Conservation (phyloP, 2,329 filamentous ascomycete species). For the Boeremia lycopersici region DNA sequence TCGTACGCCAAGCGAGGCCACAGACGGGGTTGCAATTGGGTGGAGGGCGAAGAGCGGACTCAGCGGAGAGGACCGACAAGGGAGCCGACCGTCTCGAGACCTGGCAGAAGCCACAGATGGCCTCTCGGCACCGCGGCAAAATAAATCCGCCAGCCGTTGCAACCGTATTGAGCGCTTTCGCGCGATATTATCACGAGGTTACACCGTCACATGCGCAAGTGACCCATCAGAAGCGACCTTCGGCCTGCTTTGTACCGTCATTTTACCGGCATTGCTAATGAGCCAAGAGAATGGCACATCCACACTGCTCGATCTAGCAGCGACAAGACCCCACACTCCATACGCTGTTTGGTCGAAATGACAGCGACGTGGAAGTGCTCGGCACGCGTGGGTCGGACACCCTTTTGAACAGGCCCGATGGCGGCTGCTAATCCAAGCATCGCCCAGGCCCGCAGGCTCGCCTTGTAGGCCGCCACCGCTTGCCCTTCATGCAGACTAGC, state of each 20-base stretch:
- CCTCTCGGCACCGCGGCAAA: conserved; percentile 16
- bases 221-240: conserved; percentile 20
- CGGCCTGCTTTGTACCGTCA: conserved; percentile 30
- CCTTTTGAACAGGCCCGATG: no score
- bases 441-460: no score
- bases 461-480: no score
- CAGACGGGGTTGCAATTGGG: background rate
- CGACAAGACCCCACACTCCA: conserved; percentile 23
- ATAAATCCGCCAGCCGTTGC: conserved; percentile 33
- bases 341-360: conserved; percentile 24
- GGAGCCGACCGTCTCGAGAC: conserved; percentile 6
- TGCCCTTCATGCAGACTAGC: conserved; percentile 1
- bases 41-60: conserved; percentile 5
- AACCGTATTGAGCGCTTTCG: conserved; percentile 20
- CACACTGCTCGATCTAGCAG: conserved; percentile 28
- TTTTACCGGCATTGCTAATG: conserved; percentile 17
- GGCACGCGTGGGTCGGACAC: no score
- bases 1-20: conserved; percentile 2
- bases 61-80: conserved; percentile 9
- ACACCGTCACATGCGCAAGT: conserved; percentile 24
- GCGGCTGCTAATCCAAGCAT: no score
- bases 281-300: conserved; percentile 32
- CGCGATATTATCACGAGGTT: conserved; percentile 27
- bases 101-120: conserved; percentile 21
- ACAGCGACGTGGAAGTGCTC: background rate